Base-by-base conservation (phyloP, 1,139 yeast species). In the Nakaseomyces kungkrabaensis region DNA sequence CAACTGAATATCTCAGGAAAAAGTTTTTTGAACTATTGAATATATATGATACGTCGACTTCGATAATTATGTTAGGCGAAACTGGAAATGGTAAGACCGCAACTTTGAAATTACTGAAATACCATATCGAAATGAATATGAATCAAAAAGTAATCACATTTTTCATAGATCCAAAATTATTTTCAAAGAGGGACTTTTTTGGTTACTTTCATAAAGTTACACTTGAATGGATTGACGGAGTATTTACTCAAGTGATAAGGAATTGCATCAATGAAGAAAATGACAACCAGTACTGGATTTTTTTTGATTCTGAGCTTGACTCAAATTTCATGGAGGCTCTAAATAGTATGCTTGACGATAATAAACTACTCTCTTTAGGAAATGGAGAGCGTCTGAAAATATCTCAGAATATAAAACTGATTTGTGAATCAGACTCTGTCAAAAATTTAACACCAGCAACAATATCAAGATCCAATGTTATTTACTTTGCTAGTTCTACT, bases 261-360 rank as follows among this genome's bases (percentile, higher is more conserved):
- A 75, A 71, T 48, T 75, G 83, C 1, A 71, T 70, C 8, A 78
- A 77, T 6, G 9, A 26, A 5, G 17, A 7, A 4, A n/a, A 38
- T 25, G 7, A 7, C 31, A 11, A 25, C 5, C 29, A 10, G 1
- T 75, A 81, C 22, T 89, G 96, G 95, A 76, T 92, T 53, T 75
- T 90, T 0, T 86, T 92, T 63, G 97, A 90, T 67, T 95, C 97
- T 44, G 97, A 88, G 58, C 79, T 92, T 42, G 97, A 92, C 62
- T 97, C 98, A 0, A 81, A 79, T 48, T 92, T 97, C 95, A 89
- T 89, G 1, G 98, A 92, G 60, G 85, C 85, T 53, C 71, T 92
- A 56, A 92, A 92, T 66, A 84, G 95, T 70, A 94, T 89, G 10
- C 72, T 92, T 33, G 98, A 92, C 67, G 97, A 92, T 59, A 92